Percentiles rank a stretch among this genome's conserved stretches.
Evolutionary conservation across 805 yeast genomes (phyloP).

Genomic region (Suhomyces canberraensis): DNA sequence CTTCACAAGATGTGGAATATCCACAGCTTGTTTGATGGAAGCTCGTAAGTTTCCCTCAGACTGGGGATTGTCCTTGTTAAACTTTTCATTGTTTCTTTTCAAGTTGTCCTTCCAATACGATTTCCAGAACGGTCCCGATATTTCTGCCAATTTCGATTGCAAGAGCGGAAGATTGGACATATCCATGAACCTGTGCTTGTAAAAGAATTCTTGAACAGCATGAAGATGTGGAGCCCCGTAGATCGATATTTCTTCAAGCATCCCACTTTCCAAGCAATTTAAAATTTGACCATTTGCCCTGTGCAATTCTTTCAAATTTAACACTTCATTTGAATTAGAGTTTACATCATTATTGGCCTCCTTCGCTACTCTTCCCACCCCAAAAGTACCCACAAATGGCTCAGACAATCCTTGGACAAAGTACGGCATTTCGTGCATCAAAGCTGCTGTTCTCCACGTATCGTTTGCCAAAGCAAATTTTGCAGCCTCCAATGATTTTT

Average conservation of each 20-base stretch:
- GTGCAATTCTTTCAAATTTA: no score
- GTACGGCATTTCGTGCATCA: slow-evolving; percentile 65
- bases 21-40: slow-evolving; percentile 15
- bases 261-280: no score
- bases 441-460: slow-evolving; percentile 56
- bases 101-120: slow-evolving; percentile 47
- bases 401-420: slow-evolving; percentile 46
- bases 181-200: slow-evolving; percentile 46
- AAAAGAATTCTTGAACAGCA: slow-evolving; percentile 50
- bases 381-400: slow-evolving; percentile 37
- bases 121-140: slow-evolving; percentile 49
- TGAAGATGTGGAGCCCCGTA: slow-evolving; percentile 61
- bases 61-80: slow-evolving; percentile 31
- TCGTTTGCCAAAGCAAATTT: slow-evolving; percentile 48
- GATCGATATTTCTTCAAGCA: slow-evolving; percentile 39
- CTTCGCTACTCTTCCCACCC: slow-evolving; percentile 35
- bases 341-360: slow-evolving; percentile 5
- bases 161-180: slow-evolving; percentile 27
- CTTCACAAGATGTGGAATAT: slow-evolving; percentile 7
- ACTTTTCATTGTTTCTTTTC: slow-evolving; percentile 34
- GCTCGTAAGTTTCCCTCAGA: slow-evolving; percentile 8
- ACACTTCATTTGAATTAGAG: no score
- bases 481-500: slow-evolving; percentile 44
- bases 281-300: no score
- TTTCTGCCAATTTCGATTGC: slow-evolving; percentile 26